phyloP scores from a whole-genome alignment of 768 basidiomycete species.

The Suillus plorans region DNA sequence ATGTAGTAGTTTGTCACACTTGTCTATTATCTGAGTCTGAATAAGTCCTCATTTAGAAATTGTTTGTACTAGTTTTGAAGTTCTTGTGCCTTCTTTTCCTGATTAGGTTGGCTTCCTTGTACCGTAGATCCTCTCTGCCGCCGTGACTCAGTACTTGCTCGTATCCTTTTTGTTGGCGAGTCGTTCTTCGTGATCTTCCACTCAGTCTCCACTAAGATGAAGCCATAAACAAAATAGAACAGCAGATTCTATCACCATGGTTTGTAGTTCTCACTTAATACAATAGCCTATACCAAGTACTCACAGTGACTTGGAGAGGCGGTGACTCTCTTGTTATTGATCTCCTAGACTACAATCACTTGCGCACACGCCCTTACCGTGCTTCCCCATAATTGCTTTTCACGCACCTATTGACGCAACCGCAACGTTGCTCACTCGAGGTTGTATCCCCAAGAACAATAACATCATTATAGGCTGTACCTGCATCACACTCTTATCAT shows the following conservation, averaged over 20 bases:
- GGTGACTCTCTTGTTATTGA: constrained; percentile 2
- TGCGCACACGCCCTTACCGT: neutral
- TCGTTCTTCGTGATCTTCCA: neutral
- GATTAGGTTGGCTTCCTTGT: neutral
- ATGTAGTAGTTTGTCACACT: constrained; percentile 12
- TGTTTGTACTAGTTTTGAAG: constrained; percentile 3
- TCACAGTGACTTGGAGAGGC: neutral
- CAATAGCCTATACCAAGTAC: neutral
- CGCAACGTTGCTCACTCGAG: constrained; percentile 26
- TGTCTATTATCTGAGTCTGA: constrained; percentile 20
- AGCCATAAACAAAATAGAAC: neutral
- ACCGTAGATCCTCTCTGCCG: neutral
- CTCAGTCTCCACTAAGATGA: neutral
- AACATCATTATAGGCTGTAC: neutral
- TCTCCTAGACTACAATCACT: constrained; percentile 15
- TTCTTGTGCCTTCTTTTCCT: constrained; percentile 9
- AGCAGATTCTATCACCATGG: neutral
- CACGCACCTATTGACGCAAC: constrained; percentile 1
- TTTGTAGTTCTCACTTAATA: neutral
- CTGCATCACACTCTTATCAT: constrained; percentile 8
- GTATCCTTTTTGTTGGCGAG: neutral
- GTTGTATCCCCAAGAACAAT: constrained; percentile 8
- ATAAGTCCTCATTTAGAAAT: constrained; percentile 27
- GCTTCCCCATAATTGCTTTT: constrained; percentile 2
- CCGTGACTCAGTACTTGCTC: neutral